Base-by-base conservation (phyloP, 331 rosid species). In the Quercus lobata region DNA sequence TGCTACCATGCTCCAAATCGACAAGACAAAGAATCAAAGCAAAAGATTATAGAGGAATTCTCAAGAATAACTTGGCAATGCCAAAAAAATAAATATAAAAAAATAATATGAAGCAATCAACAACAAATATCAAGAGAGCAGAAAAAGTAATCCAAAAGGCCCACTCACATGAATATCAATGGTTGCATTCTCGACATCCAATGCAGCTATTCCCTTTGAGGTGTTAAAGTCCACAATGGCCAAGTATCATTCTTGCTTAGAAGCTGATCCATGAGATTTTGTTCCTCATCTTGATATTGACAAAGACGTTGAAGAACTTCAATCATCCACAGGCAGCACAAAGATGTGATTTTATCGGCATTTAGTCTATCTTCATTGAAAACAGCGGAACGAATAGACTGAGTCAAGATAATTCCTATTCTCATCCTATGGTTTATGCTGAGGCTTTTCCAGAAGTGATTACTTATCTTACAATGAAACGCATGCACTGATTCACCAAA, bases 261-360 rank as follows among this genome's bases (percentile, higher is more conserved):
- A 81, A 95, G 91, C 81, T 84, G 90, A 74, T 83, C 87, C 37
- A 95, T 83, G 80, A 95, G 80, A 72, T 83, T 72, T 58, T 90
- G 90, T 82, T 93, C 94, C 81, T 93, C 94, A 71, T 73, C 78
- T 55, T 77, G 86, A 88, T 85, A 87, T 73, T 83, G 82, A 68
- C 91, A 88, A 75, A 91, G 71, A 65, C 29, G 73, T 76, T 88
- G 87, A 73, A 93, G 87, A 83, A 89, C 81, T 86, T 93, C 96
- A 80, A 90, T 88, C 82, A 91, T 89, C 99, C 97, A 95, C 74
- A 80, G 63, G 83, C 86, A 90, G 89, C 87, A 85, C 75, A 90
- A 87, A 53, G 96, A 84, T 57, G 87, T 44, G 72, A 90, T 83
- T 76, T 44, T 52, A 24, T 90, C 93, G 34, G 85, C 77, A 55